Conservation (phyloP, 202 grass and related monocot genomes). For the Zoysia matrella region DNA sequence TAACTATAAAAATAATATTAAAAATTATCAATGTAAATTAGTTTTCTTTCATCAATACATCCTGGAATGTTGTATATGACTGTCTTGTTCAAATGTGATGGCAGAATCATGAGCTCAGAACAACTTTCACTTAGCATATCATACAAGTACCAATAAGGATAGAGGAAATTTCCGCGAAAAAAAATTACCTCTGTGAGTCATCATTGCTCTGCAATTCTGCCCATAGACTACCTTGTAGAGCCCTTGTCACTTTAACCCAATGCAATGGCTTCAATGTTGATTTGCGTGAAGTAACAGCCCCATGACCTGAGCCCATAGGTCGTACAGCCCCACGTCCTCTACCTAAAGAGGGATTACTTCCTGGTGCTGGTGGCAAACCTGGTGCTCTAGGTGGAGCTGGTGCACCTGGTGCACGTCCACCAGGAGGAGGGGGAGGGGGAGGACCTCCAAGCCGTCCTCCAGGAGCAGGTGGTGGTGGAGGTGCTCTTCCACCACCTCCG, state of each 20-base stretch:
- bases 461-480: slow-evolving; percentile 67
- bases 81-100: slow-evolving; percentile 31
- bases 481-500: slow-evolving; percentile 57
- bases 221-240: slow-evolving; percentile 96
- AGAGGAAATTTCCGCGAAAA: not conserved
- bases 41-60: slow-evolving; percentile 13
- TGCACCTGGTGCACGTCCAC: slow-evolving; percentile 61
- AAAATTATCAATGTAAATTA: slow-evolving; percentile 18
- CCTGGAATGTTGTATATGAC: not conserved
- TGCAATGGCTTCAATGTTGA: slow-evolving; percentile 88
- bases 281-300: slow-evolving; percentile 61
- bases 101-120: slow-evolving; percentile 21
- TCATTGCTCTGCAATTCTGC: slow-evolving; percentile 85
- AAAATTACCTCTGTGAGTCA: slow-evolving; percentile 72
- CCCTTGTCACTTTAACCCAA: slow-evolving; percentile 95
- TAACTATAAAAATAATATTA: slow-evolving; percentile 21
- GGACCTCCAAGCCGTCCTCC: slow-evolving; percentile 61
- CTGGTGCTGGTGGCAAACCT: slow-evolving; percentile 73
- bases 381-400: slow-evolving; percentile 89
- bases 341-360: slow-evolving; percentile 59
- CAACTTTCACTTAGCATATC: slow-evolving; percentile 18
- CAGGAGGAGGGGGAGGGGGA: slow-evolving; percentile 59
- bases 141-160: not conserved
- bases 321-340: slow-evolving; percentile 68
- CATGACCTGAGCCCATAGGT: slow-evolving; percentile 49